These are phyloP conservation scores for Termitomyces sp. DNA, from an alignment of 768 basidiomycete genomes.

Conservation along the genomic window DNA sequence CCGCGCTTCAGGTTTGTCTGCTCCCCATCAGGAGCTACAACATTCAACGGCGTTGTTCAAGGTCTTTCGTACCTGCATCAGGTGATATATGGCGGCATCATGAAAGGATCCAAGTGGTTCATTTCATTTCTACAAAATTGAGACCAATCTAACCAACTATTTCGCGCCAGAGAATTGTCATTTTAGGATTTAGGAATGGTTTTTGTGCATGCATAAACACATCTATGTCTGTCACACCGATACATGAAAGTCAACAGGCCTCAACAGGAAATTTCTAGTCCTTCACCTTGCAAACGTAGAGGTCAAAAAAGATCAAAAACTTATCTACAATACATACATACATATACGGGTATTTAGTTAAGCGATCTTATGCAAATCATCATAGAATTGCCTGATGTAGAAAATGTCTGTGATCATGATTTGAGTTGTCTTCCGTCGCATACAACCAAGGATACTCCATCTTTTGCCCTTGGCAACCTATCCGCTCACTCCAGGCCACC, in stretches of 20 bases:
- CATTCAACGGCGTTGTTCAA: too few species aligned
- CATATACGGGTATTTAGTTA: not conserved
- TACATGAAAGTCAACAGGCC: not conserved
- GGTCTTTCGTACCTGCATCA: not conserved
- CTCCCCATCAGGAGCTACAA: not conserved
- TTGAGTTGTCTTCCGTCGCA: not conserved
- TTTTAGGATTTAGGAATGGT: conserved; percentile 4
- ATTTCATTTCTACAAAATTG: not conserved
- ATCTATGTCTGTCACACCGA: not conserved
- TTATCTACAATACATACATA: too few species aligned
- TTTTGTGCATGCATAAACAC: not conserved
- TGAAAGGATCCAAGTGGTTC: not conserved
- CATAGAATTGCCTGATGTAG: conserved; percentile 10
- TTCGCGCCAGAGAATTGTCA: not conserved
- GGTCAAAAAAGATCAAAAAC: not conserved
- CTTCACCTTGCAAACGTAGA: not conserved
- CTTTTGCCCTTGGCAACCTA: conserved; percentile 3
- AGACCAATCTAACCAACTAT: not conserved
- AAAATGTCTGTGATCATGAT: conserved; percentile 2
- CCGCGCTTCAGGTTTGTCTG: not conserved
- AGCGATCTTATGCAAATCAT: not conserved
- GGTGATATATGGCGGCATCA: not conserved
- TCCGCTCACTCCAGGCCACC: conserved; percentile 10
- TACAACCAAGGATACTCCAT: not conserved
- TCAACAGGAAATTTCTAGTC: not conserved